A percentile compares a stretch with the other conserved stretches of the same genome.
Conservation (phyloP, 1,284 basidiomycete species). For the Cutaneotrichosporon arboriforme region DNA sequence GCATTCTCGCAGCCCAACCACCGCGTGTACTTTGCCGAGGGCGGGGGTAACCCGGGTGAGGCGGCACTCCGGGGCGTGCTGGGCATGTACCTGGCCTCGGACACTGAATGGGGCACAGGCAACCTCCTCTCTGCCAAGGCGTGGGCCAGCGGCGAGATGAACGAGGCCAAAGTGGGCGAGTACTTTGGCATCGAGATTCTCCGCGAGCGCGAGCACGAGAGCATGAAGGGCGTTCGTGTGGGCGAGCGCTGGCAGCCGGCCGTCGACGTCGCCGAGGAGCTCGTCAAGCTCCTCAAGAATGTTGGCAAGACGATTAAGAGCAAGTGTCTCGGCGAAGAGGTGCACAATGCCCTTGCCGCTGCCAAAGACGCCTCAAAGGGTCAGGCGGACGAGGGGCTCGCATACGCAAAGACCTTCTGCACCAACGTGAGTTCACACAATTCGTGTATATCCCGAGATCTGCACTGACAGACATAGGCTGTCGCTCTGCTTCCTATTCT, state of each 20-base stretch:
- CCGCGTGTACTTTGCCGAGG: constrained; percentile 20
- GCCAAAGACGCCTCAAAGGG: constrained; percentile 5
- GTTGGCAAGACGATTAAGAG: constrained; percentile 15
- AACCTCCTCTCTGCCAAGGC: constrained; percentile 22
- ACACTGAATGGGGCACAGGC: constrained; percentile 20
- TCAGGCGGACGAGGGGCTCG: constrained; percentile 5
- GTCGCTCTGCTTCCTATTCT: constrained; percentile 12
- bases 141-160: constrained; percentile 20
- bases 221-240: constrained; percentile 26
- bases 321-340: constrained; percentile 28
- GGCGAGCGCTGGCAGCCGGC: constrained; percentile 28
- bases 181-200: constrained; percentile 29
- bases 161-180: constrained; percentile 23
- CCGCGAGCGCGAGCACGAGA: constrained; percentile 32
- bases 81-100: constrained; percentile 30
- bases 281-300: constrained; percentile 18
- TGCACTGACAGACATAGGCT: constrained; percentile 12
- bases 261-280: constrained; percentile 13
- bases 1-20: constrained; percentile 20
- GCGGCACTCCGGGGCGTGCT: constrained; percentile 28
- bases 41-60: constrained; percentile 16
- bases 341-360: constrained; percentile 9
- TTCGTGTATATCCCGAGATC: background rate
- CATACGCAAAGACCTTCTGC: constrained; percentile 21
- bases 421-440: constrained; percentile 18